A percentile compares a stretch with the other conserved stretches of the same genome.
Conservation (phyloP, 129 eudicot genomes). For the Chrysanthemum makinoi region DNA sequence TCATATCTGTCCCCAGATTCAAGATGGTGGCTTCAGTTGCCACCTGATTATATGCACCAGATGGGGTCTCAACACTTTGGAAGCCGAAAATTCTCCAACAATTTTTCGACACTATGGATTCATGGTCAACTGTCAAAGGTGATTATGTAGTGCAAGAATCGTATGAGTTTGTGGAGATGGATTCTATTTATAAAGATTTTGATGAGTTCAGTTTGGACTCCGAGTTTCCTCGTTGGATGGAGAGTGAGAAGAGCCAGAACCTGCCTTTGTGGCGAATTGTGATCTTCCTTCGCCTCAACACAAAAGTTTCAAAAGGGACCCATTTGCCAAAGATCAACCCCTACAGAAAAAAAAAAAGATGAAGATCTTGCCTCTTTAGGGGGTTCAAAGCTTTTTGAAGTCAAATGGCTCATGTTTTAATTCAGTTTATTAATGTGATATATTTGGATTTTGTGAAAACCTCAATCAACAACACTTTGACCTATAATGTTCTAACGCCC, state of each 20-base stretch:
- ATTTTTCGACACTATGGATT: slow-evolving; percentile 41
- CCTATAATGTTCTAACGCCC: not conserved
- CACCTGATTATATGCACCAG: slow-evolving; percentile 55
- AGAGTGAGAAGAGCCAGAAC: slow-evolving; percentile 41
- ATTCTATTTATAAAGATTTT: slow-evolving; percentile 38
- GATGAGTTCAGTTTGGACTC: slow-evolving; percentile 46
- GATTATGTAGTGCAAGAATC: slow-evolving; percentile 37
- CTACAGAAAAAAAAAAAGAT: slow-evolving; percentile 22
- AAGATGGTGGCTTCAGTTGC: slow-evolving; percentile 88
- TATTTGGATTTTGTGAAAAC: slow-evolving; percentile 7
- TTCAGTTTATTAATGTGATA: not conserved
- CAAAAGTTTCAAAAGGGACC: slow-evolving; percentile 31
- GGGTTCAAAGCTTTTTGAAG: slow-evolving; percentile 19
- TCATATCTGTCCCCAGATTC: slow-evolving; percentile 59
- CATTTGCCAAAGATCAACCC: slow-evolving; percentile 17
- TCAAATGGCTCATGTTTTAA: slow-evolving; percentile 18
- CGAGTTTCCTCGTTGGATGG: slow-evolving; percentile 54
- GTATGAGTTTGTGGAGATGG: slow-evolving; percentile 54
- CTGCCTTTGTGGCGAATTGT: slow-evolving; percentile 94
- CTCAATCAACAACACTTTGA: not conserved
- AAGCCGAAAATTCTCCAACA: slow-evolving; percentile 32
- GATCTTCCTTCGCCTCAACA: slow-evolving; percentile 82
- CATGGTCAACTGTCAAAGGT: slow-evolving; percentile 35
- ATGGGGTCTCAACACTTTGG: slow-evolving; percentile 34
- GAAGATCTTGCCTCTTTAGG: slow-evolving; percentile 27